Evolutionary conservation across 2,329 filamentous ascomycete species (phyloP).

Genomic region (Fusarium succisae): DNA sequence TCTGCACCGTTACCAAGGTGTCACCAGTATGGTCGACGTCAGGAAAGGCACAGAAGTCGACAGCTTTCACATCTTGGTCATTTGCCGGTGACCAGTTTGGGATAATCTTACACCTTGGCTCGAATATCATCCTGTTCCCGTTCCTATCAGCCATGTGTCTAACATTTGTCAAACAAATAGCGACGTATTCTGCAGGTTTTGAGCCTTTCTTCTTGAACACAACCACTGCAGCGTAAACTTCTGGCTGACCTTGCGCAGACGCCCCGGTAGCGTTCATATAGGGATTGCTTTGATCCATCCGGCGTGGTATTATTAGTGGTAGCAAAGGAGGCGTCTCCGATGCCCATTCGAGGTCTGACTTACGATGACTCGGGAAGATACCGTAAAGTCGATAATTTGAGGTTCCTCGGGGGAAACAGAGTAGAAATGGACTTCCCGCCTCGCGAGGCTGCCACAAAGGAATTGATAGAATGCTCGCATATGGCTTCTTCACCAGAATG

Average conservation of each 20-base stretch:
- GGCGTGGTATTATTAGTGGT: not conserved
- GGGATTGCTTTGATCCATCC: accelerated
- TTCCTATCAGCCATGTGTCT: not conserved
- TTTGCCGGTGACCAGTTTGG: not conserved
- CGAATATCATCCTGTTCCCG: accelerated
- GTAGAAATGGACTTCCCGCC: not conserved
- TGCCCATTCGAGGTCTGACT: not conserved
- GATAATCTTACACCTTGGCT: not conserved
- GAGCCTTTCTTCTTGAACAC: not conserved
- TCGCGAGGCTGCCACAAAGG: not conserved
- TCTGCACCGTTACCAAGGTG: not conserved
- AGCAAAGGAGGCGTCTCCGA: not conserved
- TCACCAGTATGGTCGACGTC: not conserved
- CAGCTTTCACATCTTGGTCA: not conserved
- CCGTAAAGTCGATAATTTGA: not conserved
- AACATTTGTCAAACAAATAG: not conserved
- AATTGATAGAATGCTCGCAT: not conserved
- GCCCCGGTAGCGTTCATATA: accelerated
- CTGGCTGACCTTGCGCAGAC: not conserved
- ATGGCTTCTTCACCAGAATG: not conserved
- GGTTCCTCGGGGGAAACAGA: not conserved
- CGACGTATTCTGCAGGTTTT: not conserved
- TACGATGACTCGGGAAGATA: not conserved
- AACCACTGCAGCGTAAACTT: not conserved
- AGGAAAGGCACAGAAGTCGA: not conserved